A percentile compares a stretch with the other conserved stretches of the same genome.
These are phyloP conservation scores for Mayamaea pseudoterrestris DNA, from an alignment of 108 stramenopile genomes.

Conservation along the genomic window DNA sequence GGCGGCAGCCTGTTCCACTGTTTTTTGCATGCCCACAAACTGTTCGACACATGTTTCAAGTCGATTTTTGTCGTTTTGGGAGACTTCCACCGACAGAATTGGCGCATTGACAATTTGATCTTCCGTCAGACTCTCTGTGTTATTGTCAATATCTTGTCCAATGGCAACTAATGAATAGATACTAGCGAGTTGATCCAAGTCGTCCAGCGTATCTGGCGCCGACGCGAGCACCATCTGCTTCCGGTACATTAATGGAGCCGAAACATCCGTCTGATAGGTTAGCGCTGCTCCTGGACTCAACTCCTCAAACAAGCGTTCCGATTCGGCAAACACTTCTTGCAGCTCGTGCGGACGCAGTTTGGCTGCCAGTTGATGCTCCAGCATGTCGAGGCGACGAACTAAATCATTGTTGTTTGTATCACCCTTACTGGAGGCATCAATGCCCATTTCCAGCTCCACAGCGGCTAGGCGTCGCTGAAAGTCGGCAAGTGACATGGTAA, in stretches of 20 bases:
- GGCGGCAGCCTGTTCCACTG: constrained; percentile 6
- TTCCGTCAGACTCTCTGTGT: background rate
- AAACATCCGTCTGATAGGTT: constrained; percentile 27
- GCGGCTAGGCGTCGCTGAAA: no score
- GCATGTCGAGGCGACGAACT: no score
- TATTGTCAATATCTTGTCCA: constrained; percentile 3
- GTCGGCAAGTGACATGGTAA: no score
- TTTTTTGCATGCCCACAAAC: constrained; percentile 17
- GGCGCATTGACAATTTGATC: constrained; percentile 48
- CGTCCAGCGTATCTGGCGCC: constrained; percentile 22
- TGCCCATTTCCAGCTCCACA: no score
- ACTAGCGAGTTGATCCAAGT: constrained; percentile 33
- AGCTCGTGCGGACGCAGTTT: no score
- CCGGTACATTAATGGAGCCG: constrained; percentile 38
- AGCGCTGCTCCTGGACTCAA: constrained; percentile 31
- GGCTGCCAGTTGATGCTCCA: no score
- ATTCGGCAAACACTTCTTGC: no score
- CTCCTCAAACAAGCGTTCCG: constrained; percentile 15
- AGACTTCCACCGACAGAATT: constrained; percentile 32
- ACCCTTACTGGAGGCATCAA: no score
- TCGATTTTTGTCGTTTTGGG: no score
- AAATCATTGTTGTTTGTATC: no score
- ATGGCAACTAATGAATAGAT: constrained; percentile 36
- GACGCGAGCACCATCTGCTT: constrained; percentile 57
- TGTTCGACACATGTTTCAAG: no score